Percentiles rank a stretch among this genome's conserved stretches.
These are phyloP conservation scores for Fusarium beomiforme DNA, from an alignment of 2,329 filamentous ascomycete genomes.

Conservation along the genomic window DNA sequence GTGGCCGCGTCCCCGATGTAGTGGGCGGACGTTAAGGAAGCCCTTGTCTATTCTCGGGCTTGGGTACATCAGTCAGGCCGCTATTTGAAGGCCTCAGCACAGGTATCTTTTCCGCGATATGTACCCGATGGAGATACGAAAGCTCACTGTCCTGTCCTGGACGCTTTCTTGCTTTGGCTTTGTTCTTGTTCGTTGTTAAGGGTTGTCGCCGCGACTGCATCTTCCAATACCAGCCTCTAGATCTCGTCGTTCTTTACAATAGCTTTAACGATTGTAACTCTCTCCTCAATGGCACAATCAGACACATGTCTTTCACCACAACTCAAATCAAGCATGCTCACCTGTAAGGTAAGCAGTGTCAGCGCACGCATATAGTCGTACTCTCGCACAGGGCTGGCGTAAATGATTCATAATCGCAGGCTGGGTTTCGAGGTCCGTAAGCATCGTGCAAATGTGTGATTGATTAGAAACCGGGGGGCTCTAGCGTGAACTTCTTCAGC, in stretches of 20 bases:
- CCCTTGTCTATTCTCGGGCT: slow-evolving; percentile 26
- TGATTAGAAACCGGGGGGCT: slow-evolving; percentile 36
- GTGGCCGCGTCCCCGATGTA: slow-evolving; percentile 23
- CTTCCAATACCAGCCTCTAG: not conserved
- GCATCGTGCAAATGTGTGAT: slow-evolving; percentile 17
- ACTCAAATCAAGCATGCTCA: not conserved
- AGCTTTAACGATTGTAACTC: not conserved
- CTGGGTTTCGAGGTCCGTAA: slow-evolving; percentile 24
- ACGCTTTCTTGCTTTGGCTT: not conserved
- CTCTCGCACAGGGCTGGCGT: slow-evolving; percentile 35
- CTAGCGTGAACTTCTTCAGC: slow-evolving; percentile 16
- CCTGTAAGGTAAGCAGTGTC: slow-evolving; percentile 14
- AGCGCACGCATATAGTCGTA: slow-evolving; percentile 11
- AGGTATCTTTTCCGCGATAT: slow-evolving; percentile 22
- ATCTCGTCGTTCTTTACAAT: not conserved
- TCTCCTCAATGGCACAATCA: slow-evolving; percentile 8
- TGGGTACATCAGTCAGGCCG: slow-evolving; percentile 33
- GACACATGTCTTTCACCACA: not conserved
- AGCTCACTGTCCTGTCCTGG: slow-evolving; percentile 8
- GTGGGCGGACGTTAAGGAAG: slow-evolving; percentile 6
- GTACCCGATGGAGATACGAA: slow-evolving; percentile 27
- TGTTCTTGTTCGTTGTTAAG: not conserved
- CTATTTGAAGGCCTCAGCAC: not conserved
- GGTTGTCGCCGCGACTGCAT: slow-evolving; percentile 7
- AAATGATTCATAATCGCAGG: slow-evolving; percentile 39